These are phyloP conservation scores for Aethionema arabicum DNA, from an alignment of 345 rosid genomes.

Conservation along the genomic window DNA sequence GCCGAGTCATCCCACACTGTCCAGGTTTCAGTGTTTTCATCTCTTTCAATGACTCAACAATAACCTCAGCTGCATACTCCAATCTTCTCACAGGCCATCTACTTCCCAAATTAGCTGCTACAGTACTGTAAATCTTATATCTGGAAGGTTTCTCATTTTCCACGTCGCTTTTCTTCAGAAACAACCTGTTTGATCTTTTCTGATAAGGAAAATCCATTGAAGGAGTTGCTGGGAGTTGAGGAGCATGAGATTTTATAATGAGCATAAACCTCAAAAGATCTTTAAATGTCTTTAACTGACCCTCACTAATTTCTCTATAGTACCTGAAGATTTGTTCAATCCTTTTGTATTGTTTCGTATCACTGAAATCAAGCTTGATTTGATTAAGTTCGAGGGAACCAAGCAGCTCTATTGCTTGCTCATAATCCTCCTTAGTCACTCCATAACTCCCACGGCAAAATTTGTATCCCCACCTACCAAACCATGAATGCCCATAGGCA, in stretches of 20 bases:
- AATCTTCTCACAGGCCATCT: slow-evolving; percentile 85
- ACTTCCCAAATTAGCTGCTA: slow-evolving; percentile 57
- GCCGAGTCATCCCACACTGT: slow-evolving; percentile 70
- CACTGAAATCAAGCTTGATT: slow-evolving; percentile 46
- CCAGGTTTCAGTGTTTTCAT: slow-evolving; percentile 43
- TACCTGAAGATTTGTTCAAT: slow-evolving; percentile 47
- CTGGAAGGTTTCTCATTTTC: slow-evolving; percentile 41
- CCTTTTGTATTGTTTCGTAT: slow-evolving; percentile 32
- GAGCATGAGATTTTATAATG: slow-evolving; percentile 50
- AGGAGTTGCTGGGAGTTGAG: slow-evolving; percentile 21
- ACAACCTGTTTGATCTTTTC: slow-evolving; percentile 28
- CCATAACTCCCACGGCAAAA: slow-evolving; percentile 80
- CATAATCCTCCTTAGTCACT: slow-evolving; percentile 55
- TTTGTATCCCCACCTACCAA: slow-evolving; percentile 86
- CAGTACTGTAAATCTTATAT: slow-evolving; percentile 45
- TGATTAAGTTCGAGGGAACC: slow-evolving; percentile 56
- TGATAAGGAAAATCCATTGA: slow-evolving; percentile 19
- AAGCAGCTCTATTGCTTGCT: slow-evolving; percentile 61
- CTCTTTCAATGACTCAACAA: slow-evolving; percentile 59
- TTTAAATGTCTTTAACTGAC: slow-evolving; percentile 52
- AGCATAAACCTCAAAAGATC: slow-evolving; percentile 78
- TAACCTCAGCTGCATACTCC: slow-evolving; percentile 74
- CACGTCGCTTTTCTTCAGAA: slow-evolving; percentile 36
- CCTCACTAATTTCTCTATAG: slow-evolving; percentile 66
- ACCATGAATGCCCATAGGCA: slow-evolving; percentile 88